Conservation (phyloP, 306 rosid species). For the Cucurbita pepo region DNA sequence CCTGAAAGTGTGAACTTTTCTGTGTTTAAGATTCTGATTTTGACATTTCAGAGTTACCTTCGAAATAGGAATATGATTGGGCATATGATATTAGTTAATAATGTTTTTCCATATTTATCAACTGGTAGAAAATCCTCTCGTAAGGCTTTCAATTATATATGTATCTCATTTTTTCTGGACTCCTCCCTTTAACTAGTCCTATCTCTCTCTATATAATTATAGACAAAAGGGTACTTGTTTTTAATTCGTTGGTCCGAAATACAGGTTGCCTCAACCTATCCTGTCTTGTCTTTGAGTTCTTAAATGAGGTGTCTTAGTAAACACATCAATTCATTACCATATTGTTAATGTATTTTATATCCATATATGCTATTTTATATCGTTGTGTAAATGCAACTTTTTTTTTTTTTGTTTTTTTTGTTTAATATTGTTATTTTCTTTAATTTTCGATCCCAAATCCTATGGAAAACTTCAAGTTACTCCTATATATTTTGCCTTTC, state of each 20-base stretch:
- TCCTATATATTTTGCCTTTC: no score
- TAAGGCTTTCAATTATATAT: not conserved
- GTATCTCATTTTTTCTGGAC: not conserved
- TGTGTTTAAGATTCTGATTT: constrained; percentile 25
- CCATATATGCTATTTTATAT: not conserved
- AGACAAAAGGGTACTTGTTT: not conserved
- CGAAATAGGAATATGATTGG: constrained; percentile 23
- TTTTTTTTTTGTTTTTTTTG: no score
- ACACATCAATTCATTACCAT: not conserved
- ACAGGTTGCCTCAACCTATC: not conserved
- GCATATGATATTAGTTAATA: constrained; percentile 2
- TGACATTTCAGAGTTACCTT: constrained; percentile 24
- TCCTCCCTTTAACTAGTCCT: not conserved
- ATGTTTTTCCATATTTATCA: constrained; percentile 2
- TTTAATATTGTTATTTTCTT: not conserved
- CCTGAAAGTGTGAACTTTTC: constrained; percentile 12
- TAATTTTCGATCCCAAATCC: not conserved
- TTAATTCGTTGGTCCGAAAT: not conserved
- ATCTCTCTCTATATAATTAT: not conserved
- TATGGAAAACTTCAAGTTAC: not conserved
- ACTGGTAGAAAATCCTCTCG: not conserved
- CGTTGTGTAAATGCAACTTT: not conserved
- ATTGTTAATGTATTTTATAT: not conserved
- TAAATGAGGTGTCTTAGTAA: not conserved
- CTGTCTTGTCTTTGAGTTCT: not conserved